Conservation (phyloP, 306 rosid genomes). For the Pterocarpus macrocarpus region DNA sequence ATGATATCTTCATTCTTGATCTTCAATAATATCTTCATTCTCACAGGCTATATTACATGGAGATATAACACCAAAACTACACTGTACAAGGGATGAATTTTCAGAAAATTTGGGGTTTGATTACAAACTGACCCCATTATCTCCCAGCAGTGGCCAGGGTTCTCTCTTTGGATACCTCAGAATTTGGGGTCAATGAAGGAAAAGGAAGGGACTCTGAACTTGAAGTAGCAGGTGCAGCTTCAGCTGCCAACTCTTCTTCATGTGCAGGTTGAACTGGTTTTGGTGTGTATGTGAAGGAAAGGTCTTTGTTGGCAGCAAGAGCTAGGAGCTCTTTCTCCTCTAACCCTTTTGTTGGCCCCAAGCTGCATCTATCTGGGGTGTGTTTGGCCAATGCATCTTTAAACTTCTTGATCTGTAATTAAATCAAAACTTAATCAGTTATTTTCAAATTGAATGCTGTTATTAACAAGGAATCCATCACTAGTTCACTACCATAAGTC, state of each 20-base stretch:
- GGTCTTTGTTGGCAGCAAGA: conserved; percentile 75
- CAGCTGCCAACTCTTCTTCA: conserved; percentile 28
- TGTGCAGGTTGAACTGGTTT: conserved; percentile 55
- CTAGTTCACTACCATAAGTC: not conserved
- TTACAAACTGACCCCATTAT: conserved; percentile 48
- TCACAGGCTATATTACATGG: conserved; percentile 35
- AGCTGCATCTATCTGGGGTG: conserved; percentile 83
- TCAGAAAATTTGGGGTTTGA: conserved; percentile 10
- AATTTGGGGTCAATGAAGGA: conserved; percentile 41
- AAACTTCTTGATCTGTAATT: conserved; percentile 84
- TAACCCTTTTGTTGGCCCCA: conserved; percentile 84
- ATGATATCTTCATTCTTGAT: conserved; percentile 39
- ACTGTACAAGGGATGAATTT: conserved; percentile 56
- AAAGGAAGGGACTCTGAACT: conserved; percentile 45
- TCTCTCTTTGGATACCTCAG: conserved; percentile 54
- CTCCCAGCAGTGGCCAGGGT: conserved; percentile 59
- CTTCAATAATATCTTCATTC: conserved; percentile 36
- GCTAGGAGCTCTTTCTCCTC: conserved; percentile 96
- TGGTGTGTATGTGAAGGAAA: conserved; percentile 73
- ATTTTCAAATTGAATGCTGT: conserved; percentile 13
- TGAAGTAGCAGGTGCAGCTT: conserved; percentile 34
- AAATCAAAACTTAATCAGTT: conserved; percentile 23
- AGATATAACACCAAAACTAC: conserved; percentile 32
- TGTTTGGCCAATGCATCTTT: conserved; percentile 92
- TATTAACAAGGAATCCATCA: conserved; percentile 21